These are phyloP conservation scores for Gloeostereum incarnatum DNA, from an alignment of 768 basidiomycete species.

Conservation along the genomic window DNA sequence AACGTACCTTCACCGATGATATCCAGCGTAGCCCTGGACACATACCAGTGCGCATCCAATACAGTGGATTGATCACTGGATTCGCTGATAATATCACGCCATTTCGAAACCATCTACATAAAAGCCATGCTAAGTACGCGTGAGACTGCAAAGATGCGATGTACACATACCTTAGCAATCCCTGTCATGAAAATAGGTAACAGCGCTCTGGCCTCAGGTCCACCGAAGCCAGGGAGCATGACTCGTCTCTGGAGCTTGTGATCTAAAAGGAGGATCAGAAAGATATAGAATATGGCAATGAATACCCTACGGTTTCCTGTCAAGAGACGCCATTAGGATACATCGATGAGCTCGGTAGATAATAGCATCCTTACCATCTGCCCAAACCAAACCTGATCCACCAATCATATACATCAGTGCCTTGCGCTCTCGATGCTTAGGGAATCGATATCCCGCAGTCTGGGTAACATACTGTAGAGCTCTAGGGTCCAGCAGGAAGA, in stretches of 20 bases:
- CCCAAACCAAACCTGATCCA: conserved; percentile 18
- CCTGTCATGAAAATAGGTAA: conserved; percentile 18
- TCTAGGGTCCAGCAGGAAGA: conserved; percentile 22
- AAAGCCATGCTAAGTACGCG: neutral
- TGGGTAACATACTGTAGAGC: conserved; percentile 22
- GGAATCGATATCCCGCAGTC: conserved; percentile 20
- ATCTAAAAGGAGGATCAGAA: conserved; percentile 4
- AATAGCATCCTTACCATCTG: conserved; percentile 14
- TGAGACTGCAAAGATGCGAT: neutral
- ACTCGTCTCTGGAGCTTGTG: conserved; percentile 19
- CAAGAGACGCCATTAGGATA: conserved; percentile 13
- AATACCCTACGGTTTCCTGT: conserved; percentile 9
- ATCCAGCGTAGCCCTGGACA: conserved; percentile 25
- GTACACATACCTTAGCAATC: conserved; percentile 14
- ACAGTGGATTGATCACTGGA: conserved; percentile 9
- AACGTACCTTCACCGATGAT: conserved; percentile 25
- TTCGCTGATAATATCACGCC: conserved; percentile 16
- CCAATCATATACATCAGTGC: conserved; percentile 12
- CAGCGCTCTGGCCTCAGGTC: conserved; percentile 13
- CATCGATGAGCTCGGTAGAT: conserved; percentile 15
- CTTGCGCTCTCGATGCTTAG: conserved; percentile 13
- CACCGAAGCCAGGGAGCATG: conserved; percentile 20
- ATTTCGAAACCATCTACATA: conserved; percentile 15
- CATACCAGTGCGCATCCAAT: conserved; percentile 17
- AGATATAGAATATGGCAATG: too few species aligned